phyloP scores from a whole-genome alignment of 2,329 filamentous ascomycete species.

The Penicillium olsonii region DNA sequence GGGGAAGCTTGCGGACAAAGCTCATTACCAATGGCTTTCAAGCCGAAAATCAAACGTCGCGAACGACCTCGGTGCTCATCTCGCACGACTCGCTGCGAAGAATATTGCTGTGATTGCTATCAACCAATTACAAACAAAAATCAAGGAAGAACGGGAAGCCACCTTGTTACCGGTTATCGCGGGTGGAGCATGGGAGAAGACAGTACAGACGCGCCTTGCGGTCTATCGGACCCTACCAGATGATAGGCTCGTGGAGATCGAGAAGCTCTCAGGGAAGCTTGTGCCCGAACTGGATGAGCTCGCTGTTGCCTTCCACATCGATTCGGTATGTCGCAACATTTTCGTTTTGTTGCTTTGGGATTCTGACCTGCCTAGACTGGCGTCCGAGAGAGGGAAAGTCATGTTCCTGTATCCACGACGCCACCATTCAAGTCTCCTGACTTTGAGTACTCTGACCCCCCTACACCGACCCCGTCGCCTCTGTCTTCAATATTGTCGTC shows the following conservation, averaged over 20 bases:
- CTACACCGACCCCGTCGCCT: conserved; percentile 7
- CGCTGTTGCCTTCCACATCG: conserved; percentile 44
- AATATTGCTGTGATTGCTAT: conserved; percentile 73
- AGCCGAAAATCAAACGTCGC: conserved; percentile 60
- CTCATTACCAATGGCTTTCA: conserved; percentile 40
- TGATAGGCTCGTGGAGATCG: conserved; percentile 60
- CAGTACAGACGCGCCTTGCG: conserved; percentile 70
- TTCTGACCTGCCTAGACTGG: conserved; percentile 15
- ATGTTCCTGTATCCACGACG: background rate
- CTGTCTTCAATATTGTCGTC: conserved; percentile 8
- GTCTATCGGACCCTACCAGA: conserved; percentile 75
- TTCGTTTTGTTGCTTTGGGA: too few relatives aligned
- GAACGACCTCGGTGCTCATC: conserved; percentile 60
- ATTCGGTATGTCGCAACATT: conserved; percentile 31
- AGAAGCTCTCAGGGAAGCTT: conserved; percentile 63
- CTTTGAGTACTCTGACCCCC: conserved; percentile 11
- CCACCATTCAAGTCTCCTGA: background rate
- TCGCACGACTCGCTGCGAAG: conserved; percentile 72
- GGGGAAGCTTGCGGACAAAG: conserved; percentile 40
- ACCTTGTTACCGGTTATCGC: conserved; percentile 74
- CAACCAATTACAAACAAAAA: conserved; percentile 79
- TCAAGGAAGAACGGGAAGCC: conserved; percentile 66
- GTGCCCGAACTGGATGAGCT: conserved; percentile 28
- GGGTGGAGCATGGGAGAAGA: conserved; percentile 76
- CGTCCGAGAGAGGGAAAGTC: conserved; percentile 4